Conservation (phyloP, 75 land plant species). For the Larix kaempferi region DNA sequence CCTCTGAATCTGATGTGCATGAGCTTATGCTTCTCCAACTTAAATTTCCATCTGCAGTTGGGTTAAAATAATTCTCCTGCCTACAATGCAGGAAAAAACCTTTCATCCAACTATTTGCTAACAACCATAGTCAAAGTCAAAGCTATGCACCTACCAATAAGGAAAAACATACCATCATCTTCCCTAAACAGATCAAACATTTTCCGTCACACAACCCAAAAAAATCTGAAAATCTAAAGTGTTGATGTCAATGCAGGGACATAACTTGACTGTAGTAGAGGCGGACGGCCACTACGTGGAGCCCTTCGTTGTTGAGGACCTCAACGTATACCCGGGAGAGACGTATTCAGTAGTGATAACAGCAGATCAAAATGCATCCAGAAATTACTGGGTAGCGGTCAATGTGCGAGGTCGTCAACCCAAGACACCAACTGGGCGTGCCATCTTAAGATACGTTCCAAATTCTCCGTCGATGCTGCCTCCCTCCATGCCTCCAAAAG, state of each 20-base stretch:
- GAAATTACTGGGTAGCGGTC: constrained; percentile 71
- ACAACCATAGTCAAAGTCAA: no score
- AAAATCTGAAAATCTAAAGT: no score
- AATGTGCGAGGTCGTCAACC: constrained; percentile 70
- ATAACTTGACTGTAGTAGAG: constrained; percentile 84
- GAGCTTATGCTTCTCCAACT: no score
- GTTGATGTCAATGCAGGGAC: constrained; percentile 53
- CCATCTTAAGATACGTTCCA: constrained; percentile 62
- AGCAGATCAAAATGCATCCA: constrained; percentile 50
- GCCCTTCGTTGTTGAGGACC: constrained; percentile 50
- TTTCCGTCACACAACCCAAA: no score
- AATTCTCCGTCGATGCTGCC: constrained; percentile 22
- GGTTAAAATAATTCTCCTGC: no score
- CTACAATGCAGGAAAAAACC: no score
- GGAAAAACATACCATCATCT: no score
- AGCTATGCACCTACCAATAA: no score
- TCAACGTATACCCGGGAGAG: constrained; percentile 90
- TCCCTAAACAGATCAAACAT: no score
- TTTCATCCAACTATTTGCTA: no score
- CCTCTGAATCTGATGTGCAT: no score
- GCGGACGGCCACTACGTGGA: constrained; percentile 87
- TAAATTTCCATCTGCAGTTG: no score
- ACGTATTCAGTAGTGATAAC: constrained; percentile 79
- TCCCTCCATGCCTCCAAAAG: constrained; percentile 36
- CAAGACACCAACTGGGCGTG: constrained; percentile 55